These are phyloP conservation scores for Coffea humblotiana DNA, from an alignment of 305 asterid species.

Conservation along the genomic window DNA sequence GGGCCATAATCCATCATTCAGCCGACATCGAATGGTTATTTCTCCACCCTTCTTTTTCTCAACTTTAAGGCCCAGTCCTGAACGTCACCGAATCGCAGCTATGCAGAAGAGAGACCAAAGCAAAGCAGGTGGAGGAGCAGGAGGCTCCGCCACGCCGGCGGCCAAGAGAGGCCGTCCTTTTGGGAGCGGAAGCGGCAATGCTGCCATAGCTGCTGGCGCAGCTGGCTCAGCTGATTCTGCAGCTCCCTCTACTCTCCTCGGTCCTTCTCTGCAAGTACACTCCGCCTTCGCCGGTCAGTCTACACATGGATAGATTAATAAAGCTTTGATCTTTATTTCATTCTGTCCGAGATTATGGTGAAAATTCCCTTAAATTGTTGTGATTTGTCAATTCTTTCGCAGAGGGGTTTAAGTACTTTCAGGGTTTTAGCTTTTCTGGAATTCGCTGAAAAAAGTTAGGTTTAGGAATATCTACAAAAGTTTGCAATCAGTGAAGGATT, in stretches of 20 bases:
- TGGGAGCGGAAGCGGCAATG: slow-evolving; percentile 65
- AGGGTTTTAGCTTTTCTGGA: not conserved
- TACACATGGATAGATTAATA: not conserved
- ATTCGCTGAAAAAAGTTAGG: not conserved
- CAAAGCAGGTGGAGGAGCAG: slow-evolving; percentile 64
- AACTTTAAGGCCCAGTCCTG: not conserved
- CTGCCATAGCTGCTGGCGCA: slow-evolving; percentile 29
- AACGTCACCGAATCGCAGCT: not conserved
- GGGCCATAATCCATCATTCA: not conserved
- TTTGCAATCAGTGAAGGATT: not conserved
- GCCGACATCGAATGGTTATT: not conserved
- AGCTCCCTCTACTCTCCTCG: slow-evolving; percentile 77
- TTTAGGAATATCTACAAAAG: not conserved
- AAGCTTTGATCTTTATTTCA: slow-evolving; percentile 2
- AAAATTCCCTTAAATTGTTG: not conserved
- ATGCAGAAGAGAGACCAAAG: slow-evolving; percentile 90
- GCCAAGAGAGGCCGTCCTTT: slow-evolving; percentile 90
- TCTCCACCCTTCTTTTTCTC: not conserved
- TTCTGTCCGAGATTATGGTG: not conserved
- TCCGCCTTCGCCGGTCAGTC: slow-evolving; percentile 84
- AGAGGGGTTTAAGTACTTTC: not conserved
- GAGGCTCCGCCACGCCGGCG: slow-evolving; percentile 72
- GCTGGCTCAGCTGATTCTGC: slow-evolving; percentile 53
- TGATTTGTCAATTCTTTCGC: not conserved
- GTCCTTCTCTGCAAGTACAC: slow-evolving; percentile 89